A percentile compares a stretch with the other conserved stretches of the same genome.
These are phyloP conservation scores for Knufia petricola DNA, from an alignment of 2,329 filamentous ascomycete genomes.

Conservation along the genomic window DNA sequence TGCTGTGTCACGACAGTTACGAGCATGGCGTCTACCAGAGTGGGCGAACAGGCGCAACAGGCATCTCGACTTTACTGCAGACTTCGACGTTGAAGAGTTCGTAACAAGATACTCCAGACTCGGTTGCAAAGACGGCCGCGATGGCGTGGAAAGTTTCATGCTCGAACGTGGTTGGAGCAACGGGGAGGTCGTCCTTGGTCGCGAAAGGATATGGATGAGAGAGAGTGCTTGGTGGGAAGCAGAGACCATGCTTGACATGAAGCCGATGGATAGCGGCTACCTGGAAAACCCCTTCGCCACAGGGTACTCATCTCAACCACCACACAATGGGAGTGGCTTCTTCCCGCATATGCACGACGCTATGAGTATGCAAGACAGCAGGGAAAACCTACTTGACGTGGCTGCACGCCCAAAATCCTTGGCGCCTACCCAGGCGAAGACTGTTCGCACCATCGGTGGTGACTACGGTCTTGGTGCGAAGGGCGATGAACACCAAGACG, in stretches of 20 bases:
- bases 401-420: conserved; percentile 40
- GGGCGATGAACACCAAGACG: conserved; percentile 66
- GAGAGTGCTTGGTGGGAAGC: conserved; percentile 96
- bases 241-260: conserved; percentile 88
- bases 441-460: conserved; percentile 53
- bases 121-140: conserved; percentile 79
- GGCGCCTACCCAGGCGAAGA: conserved; percentile 54
- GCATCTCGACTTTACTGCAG: conserved; percentile 86
- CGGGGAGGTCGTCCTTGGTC: conserved; percentile 83
- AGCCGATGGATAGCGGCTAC: conserved; percentile 46
- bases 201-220: conserved; percentile 89
- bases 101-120: conserved; percentile 68
- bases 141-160: conserved; percentile 90
- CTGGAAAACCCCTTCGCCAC: conserved; percentile 47
- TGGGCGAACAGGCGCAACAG: conserved; percentile 93
- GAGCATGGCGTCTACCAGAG: conserved; percentile 86
- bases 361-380: conserved; percentile 55
- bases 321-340: conserved; percentile 50
- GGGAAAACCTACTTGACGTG: conserved; percentile 59
- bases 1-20: conserved; percentile 81
- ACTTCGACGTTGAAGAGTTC: conserved; percentile 93
- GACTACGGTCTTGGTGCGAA: conserved; percentile 86
- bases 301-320: conserved; percentile 56
- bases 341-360: conserved; percentile 56
- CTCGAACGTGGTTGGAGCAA: conserved; percentile 97